Conservation (phyloP, 2,329 filamentous ascomycete genomes). For the Aspergillus pseudoglaucus region DNA sequence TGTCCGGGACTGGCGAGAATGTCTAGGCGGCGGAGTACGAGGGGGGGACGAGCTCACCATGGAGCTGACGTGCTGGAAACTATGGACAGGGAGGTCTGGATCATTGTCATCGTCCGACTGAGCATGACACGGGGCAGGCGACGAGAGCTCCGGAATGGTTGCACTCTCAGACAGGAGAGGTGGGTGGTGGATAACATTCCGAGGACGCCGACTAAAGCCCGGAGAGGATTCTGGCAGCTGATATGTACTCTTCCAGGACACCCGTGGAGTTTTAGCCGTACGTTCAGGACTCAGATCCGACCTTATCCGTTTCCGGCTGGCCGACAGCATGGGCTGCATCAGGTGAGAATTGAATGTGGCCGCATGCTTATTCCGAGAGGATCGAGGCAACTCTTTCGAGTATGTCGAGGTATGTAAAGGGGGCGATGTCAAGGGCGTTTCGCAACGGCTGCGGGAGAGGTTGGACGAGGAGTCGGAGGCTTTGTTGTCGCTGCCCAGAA, state of each 20-base stretch:
- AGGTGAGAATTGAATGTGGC: constrained; percentile 38
- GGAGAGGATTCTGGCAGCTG: constrained; percentile 81
- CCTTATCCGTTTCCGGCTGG: constrained; percentile 63
- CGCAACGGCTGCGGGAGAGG: constrained; percentile 57
- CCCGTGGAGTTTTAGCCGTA: constrained; percentile 54
- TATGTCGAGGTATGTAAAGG: constrained; percentile 77
- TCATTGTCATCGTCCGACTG: constrained; percentile 71
- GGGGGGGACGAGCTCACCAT: constrained; percentile 73
- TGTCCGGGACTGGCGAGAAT: constrained; percentile 43
- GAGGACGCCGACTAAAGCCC: constrained; percentile 69
- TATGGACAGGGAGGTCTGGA: constrained; percentile 61
- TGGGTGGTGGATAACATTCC: constrained; percentile 48
- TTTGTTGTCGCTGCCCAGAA: constrained; percentile 55
- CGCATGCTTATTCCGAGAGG: constrained; percentile 37
- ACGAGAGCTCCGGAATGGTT: constrained; percentile 59
- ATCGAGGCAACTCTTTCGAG: constrained; percentile 69
- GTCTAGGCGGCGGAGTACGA: constrained; percentile 66
- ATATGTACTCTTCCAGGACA: constrained; percentile 70
- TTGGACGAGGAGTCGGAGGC: constrained; percentile 83
- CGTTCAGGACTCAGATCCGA: constrained; percentile 52
- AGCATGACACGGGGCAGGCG: constrained; percentile 28
- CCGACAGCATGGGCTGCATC: constrained; percentile 42
- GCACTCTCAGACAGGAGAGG: constrained; percentile 74
- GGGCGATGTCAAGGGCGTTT: constrained; percentile 64
- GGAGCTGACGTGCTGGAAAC: constrained; percentile 36